phyloP scores from a whole-genome alignment of 2,329 filamentous ascomycete genomes.

The Sporothrix luriei region DNA sequence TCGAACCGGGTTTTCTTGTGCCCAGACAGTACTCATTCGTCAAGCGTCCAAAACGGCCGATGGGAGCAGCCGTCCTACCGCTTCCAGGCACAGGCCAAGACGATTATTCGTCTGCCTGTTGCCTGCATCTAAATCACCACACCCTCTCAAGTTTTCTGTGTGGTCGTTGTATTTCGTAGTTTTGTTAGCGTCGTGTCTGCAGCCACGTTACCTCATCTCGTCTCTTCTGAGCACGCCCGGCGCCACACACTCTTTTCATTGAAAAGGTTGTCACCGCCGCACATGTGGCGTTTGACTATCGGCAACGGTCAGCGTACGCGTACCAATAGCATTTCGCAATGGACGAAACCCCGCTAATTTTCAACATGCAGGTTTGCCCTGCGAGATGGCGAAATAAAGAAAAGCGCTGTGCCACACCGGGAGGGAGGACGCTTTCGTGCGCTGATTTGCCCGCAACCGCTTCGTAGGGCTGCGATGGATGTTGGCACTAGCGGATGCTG shows the following conservation, averaged over 20 bases:
- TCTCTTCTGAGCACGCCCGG: background rate
- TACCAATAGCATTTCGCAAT: background rate
- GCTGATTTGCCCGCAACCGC: constrained; percentile 25
- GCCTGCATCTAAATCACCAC: background rate
- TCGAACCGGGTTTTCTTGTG: background rate
- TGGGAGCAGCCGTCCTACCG: constrained; percentile 8
- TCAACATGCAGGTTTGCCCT: background rate
- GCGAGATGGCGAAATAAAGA: background rate
- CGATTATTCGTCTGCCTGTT: constrained; percentile 11
- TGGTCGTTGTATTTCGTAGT: background rate
- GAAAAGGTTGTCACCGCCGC: background rate
- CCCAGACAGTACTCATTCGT: too few species aligned
- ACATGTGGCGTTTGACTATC: background rate
- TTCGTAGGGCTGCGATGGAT: constrained; percentile 28
- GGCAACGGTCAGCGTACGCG: background rate
- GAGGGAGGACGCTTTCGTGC: background rate
- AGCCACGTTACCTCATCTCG: background rate
- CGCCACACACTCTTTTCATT: background rate
- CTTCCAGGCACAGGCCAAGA: background rate
- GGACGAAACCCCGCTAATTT: background rate
- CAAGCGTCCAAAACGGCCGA: background rate
- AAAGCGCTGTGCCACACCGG: too few species aligned
- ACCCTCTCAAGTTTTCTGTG: background rate
- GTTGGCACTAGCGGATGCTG: background rate
- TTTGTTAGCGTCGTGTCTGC: background rate